phyloP scores from a whole-genome alignment of 2,329 filamentous ascomycete genomes.

The Trichoderma brevicompactum region DNA sequence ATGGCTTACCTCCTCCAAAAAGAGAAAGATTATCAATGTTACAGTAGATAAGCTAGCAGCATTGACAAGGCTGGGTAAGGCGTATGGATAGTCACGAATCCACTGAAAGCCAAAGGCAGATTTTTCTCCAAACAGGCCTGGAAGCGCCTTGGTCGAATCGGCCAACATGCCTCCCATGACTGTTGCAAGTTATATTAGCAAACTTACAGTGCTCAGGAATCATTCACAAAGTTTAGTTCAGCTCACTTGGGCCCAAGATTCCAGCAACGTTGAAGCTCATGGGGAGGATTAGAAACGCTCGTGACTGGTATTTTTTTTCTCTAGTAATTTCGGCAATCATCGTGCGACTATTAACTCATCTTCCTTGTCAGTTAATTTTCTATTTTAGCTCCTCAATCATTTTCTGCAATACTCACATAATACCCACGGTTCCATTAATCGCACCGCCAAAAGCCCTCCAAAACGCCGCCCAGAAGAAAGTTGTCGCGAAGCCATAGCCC shows the following conservation, averaged over 20 bases:
- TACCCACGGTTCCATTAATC: constrained; percentile 55
- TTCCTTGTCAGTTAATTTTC: constrained; percentile 20
- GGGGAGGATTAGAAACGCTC: constrained; percentile 19
- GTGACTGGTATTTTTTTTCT: constrained; percentile 47
- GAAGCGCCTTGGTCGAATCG: constrained; percentile 8
- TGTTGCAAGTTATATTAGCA: not conserved
- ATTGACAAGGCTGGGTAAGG: constrained; percentile 70
- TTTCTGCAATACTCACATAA: constrained; percentile 45
- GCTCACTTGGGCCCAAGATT: constrained; percentile 12
- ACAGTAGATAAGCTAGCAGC: constrained; percentile 62
- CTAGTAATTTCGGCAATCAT: constrained; percentile 56
- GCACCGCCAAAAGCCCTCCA: constrained; percentile 69
- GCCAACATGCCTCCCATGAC: constrained; percentile 24
- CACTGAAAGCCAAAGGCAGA: constrained; percentile 44
- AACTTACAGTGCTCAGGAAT: not conserved
- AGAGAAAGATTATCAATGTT: constrained; percentile 61
- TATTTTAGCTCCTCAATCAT: not conserved
- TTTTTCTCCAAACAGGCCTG: constrained; percentile 23
- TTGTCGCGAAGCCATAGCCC: constrained; percentile 23
- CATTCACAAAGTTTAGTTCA: not conserved
- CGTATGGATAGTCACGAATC: constrained; percentile 69
- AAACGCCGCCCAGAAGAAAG: constrained; percentile 57
- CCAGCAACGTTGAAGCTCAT: constrained; percentile 19
- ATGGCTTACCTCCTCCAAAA: constrained; percentile 66
- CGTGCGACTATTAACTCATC: constrained; percentile 43